Conservation (phyloP, 1,284 basidiomycete genomes). For the Apiotrichum sp. region DNA sequence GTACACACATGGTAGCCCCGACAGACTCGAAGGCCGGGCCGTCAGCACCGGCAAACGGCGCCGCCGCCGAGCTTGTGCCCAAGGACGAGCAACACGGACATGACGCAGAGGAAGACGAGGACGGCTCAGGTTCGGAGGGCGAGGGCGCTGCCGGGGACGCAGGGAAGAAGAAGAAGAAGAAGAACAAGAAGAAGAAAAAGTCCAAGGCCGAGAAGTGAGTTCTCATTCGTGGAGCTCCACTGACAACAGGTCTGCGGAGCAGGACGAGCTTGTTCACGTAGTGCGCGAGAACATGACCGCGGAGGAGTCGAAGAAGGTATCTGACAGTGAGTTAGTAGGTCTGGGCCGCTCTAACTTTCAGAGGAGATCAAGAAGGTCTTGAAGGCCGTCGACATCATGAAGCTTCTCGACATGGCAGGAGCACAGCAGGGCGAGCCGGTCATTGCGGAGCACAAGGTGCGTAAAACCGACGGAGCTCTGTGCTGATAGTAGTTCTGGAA, state of each 20-base stretch:
- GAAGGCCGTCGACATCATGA: constrained; percentile 47
- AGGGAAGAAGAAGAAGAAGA: constrained; percentile 23
- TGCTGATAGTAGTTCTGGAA: constrained; percentile 69
- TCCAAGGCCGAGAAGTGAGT: constrained; percentile 35
- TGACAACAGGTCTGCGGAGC: constrained; percentile 37
- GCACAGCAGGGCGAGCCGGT: constrained; percentile 59
- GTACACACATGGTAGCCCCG: constrained; percentile 2
- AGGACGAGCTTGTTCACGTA: constrained; percentile 9
- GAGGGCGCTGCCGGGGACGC: constrained; percentile 19
- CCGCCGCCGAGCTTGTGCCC: constrained; percentile 3
- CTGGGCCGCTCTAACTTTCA: constrained; percentile 3
- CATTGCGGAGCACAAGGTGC: constrained; percentile 77
- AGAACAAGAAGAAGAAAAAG: constrained; percentile 32
- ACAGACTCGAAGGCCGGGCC: constrained; percentile 3
- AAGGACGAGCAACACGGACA: constrained; percentile 7
- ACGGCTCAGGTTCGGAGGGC: constrained; percentile 5
- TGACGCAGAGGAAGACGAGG: constrained; percentile 14
- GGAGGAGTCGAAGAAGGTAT: background rate
- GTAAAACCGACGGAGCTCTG: constrained; percentile 10
- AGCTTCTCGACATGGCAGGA: constrained; percentile 45
- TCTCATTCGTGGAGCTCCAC: constrained; percentile 16
- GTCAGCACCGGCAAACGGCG: background rate
- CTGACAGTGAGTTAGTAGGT: background rate
- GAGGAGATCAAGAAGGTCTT: constrained; percentile 44
- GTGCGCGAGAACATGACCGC: constrained; percentile 12